These are phyloP conservation scores for Cinchona pubescens DNA, from an alignment of 257 asterid genomes.

Conservation along the genomic window DNA sequence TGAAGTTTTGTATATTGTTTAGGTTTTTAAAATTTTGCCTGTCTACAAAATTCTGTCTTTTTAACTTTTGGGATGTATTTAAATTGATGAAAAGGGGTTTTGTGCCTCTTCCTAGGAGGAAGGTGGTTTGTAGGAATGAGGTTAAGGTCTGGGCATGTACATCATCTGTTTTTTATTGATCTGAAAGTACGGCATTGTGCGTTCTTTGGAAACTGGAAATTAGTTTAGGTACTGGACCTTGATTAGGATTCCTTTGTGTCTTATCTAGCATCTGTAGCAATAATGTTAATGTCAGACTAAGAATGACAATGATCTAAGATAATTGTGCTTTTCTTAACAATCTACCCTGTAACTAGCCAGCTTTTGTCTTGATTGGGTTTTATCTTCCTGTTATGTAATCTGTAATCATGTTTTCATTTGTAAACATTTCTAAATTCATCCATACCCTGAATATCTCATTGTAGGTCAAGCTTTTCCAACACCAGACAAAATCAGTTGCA, in stretches of 20 bases:
- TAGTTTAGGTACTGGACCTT: neutral
- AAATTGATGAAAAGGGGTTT: neutral
- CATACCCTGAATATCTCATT: neutral
- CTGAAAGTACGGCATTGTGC: neutral
- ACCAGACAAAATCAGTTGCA: neutral
- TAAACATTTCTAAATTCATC: neutral
- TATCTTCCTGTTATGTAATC: neutral
- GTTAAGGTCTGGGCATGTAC: neutral
- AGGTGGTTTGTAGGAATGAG: neutral
- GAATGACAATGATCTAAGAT: neutral
- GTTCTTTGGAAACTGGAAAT: neutral
- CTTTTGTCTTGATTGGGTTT: neutral
- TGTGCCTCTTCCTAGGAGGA: neutral
- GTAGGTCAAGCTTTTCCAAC: slow-evolving; percentile 3
- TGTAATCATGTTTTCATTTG: neutral
- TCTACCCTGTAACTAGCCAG: neutral
- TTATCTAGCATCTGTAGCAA: neutral
- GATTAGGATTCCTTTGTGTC: neutral
- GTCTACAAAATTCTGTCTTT: neutral
- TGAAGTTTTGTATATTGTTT: neutral
- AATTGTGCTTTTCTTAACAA: neutral
- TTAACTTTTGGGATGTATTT: neutral
- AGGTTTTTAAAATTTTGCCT: neutral
- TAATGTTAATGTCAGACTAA: neutral
- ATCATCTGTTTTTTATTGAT: neutral